Conservation (phyloP, 768 basidiomycete species). For the Calocera viscosa region DNA sequence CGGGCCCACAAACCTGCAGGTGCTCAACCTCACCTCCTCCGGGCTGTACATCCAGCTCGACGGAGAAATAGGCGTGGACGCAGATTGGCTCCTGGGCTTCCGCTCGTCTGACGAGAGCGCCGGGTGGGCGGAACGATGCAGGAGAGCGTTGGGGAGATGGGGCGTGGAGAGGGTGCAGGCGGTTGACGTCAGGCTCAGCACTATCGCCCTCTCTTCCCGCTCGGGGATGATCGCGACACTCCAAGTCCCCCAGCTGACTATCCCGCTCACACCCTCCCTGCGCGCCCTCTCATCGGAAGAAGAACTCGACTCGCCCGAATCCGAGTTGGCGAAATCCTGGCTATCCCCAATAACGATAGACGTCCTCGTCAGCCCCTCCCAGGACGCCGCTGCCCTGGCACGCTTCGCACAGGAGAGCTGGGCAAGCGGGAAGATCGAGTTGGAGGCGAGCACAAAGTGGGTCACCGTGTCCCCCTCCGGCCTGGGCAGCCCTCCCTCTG, state of each 20-base stretch:
- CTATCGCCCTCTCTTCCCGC: conserved; percentile 24
- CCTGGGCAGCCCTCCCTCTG: neutral
- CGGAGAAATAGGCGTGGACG: conserved; percentile 36
- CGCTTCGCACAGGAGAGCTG: conserved; percentile 49
- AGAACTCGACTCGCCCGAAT: conserved; percentile 11
- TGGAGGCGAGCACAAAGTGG: conserved; percentile 34
- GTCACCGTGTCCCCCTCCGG: conserved; percentile 27
- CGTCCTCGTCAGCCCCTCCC: conserved; percentile 42
- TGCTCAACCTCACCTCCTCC: conserved; percentile 49
- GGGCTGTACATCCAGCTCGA: conserved; percentile 48
- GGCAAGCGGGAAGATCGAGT: conserved; percentile 38
- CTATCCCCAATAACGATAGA: conserved; percentile 41
- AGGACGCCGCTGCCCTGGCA: conserved; percentile 37
- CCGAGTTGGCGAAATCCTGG: conserved; percentile 32
- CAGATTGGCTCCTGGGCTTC: conserved; percentile 31
- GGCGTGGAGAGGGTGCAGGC: conserved; percentile 44
- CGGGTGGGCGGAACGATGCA: conserved; percentile 21
- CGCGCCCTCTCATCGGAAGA: conserved; percentile 32
- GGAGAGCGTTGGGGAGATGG: conserved; percentile 40
- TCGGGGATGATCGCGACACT: conserved; percentile 35
- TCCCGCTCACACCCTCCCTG: conserved; percentile 29
- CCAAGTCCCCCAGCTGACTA: conserved; percentile 37
- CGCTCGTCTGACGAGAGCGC: neutral
- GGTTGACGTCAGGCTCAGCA: conserved; percentile 44
- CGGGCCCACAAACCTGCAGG: conserved; percentile 50